Percentiles rank a stretch among this genome's conserved stretches.
Conservation (phyloP, 2,329 filamentous ascomycete genomes). For the Pseudopithomyces maydicus region DNA sequence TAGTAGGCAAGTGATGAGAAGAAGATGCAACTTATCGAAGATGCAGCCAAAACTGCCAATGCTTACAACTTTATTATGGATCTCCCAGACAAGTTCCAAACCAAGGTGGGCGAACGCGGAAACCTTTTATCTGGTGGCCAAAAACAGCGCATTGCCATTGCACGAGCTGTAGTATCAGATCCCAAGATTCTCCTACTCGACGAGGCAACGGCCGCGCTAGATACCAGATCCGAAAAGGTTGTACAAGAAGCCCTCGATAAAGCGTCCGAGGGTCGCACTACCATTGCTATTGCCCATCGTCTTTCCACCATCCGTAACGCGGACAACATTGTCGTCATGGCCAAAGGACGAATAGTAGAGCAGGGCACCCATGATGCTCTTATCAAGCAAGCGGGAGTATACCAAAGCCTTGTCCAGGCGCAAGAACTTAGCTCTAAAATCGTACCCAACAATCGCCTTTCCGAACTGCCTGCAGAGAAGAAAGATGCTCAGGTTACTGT, state of each 20-base stretch:
- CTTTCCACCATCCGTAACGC: conserved; percentile 93
- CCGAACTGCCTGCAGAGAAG: conserved; percentile 21
- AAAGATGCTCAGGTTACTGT: conserved; percentile 20
- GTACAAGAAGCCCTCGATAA: conserved; percentile 91
- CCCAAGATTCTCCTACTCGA: conserved; percentile 92
- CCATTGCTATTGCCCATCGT: conserved; percentile 94
- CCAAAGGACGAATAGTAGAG: conserved; percentile 82
- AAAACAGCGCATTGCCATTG: conserved; percentile 96
- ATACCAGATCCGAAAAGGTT: conserved; percentile 92
- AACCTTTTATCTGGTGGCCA: conserved; percentile 93
- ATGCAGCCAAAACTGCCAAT: conserved; percentile 88
- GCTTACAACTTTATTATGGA: conserved; percentile 87
- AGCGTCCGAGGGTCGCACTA: conserved; percentile 84
- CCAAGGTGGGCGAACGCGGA: conserved; percentile 92
- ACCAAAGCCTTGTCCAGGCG: conserved; percentile 83
- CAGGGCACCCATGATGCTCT: conserved; percentile 87
- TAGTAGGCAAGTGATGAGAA: conserved; percentile 60
- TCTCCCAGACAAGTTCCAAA: conserved; percentile 88
- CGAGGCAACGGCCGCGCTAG: conserved; percentile 90
- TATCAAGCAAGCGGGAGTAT: conserved; percentile 72
- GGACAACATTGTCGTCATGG: conserved; percentile 96
- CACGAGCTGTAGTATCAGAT: conserved; percentile 85
- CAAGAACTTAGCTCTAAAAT: conserved; percentile 62
- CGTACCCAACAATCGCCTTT: conserved; percentile 23
- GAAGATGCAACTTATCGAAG: conserved; percentile 72